Percentiles rank a stretch among this genome's conserved stretches.
phyloP scores from a whole-genome alignment of 2,329 filamentous ascomycete species.

The Leptographium lundbergii region DNA sequence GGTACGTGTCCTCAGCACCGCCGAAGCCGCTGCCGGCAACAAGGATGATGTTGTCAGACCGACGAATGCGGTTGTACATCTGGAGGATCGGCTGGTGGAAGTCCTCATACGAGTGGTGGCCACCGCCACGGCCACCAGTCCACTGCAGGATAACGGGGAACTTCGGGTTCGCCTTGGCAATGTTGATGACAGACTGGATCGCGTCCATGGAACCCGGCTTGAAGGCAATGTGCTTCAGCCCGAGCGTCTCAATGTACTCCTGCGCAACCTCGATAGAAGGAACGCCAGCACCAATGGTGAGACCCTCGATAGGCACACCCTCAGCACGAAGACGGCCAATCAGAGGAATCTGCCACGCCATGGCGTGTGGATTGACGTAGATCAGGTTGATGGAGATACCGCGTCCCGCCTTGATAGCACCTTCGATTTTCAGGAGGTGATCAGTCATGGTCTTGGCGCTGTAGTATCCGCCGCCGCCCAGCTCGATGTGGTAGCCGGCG shows the following conservation, averaged over 20 bases:
- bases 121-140: conserved; percentile 88
- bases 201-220: conserved; percentile 84
- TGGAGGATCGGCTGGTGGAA: conserved; percentile 86
- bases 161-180: conserved; percentile 82
- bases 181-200: conserved; percentile 82
- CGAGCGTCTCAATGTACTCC: conserved; percentile 86
- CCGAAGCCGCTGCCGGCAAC: conserved; percentile 89
- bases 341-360: conserved; percentile 86
- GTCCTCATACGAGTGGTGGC: conserved; percentile 90
- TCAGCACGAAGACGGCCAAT: conserved; percentile 69
- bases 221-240: conserved; percentile 86
- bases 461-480: conserved; percentile 84
- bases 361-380: conserved; percentile 78
- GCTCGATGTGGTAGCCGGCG: conserved; percentile 85
- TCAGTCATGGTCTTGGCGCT: conserved; percentile 70
- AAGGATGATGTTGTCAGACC: conserved; percentile 75
- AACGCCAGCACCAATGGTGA: conserved; percentile 87
- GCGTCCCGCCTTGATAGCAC: conserved; percentile 68
- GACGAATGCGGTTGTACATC: conserved; percentile 82
- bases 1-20: conserved; percentile 79
- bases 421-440: conserved; percentile 74
- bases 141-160: conserved; percentile 92
- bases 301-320: conserved; percentile 80
- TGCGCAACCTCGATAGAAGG: conserved; percentile 87
- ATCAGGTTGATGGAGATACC: conserved; percentile 86